Evolutionary conservation across 768 basidiomycete species (phyloP), one percentile per base, ranked within the genome.

Genomic region (Candolleomyces aberdarensis): DNA sequence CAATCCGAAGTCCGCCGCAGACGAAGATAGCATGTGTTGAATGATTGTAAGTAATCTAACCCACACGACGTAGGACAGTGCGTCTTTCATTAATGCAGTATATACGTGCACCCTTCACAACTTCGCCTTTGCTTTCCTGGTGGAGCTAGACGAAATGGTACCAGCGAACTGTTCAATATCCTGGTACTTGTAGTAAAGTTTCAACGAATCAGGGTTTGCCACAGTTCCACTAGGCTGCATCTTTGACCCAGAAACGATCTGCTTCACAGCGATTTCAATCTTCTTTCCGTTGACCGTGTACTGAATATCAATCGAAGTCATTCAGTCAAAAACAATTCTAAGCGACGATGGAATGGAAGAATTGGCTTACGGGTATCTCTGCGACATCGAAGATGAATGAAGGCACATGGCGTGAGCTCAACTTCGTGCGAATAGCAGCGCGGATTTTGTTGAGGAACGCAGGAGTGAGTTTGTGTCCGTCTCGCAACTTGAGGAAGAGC

Each of bases 251-350:
- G 87, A 89, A 46, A 90, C 79, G 59, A 91, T 87, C 66, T 89
- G 87, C 71, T 90, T 91, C 54, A 90, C 85, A 3, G 86, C 88
- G 32, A 91, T 89, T 72, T 90, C 89, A 49, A 90, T 88, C 69
- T 89, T 90, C 78, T 90, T 91, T 10, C 84, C 84, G 54, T 89
- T 90, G 11, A 89, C 84, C 0, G 88, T 91, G 64, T 89, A 89
- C 89, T 90, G 26, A 26, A 26, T 43, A 43, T 13, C 11, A n/a
- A 5, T 43, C n/a, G 13, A 11, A 43, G n/a, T 43, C 41, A 1
- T 26, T 26, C 26, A 26, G 26, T 26, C 26, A 26, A 3, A 26
- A 26, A 26, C n/a, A 26, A 26, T 26, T 26, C 26, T 26, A 26
- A 26, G 26, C 2, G 26, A 26, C 26, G 41, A 43, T n/a, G 2